Conservation (phyloP, 805 yeast species). For the Ogataea salicorniae region DNA sequence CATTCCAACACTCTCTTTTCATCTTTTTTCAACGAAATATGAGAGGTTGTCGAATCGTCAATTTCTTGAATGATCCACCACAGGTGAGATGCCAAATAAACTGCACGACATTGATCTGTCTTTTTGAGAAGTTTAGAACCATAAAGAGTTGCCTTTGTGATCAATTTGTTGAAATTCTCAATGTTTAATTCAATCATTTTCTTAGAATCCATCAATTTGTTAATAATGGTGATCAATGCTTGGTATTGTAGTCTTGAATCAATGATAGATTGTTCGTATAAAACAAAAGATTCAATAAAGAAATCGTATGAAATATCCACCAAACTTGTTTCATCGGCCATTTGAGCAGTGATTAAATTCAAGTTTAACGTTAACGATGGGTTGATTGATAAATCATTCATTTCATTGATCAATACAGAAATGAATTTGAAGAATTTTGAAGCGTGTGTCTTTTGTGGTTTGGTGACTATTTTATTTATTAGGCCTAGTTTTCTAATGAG, state of each 20-base stretch:
- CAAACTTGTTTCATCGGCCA: conserved; percentile 72
- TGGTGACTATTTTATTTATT: conserved; percentile 19
- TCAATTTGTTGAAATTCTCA: conserved; percentile 76
- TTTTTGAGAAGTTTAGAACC: conserved; percentile 86
- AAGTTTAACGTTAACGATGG: conserved; percentile 37
- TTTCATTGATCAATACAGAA: conserved; percentile 63
- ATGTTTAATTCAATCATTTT: conserved; percentile 32
- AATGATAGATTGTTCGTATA: conserved; percentile 63
- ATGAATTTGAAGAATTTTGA: conserved; percentile 60
- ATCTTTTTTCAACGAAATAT: conserved; percentile 32
- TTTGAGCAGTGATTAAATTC: conserved; percentile 60
- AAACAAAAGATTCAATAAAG: conserved; percentile 79
- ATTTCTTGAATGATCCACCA: conserved; percentile 83
- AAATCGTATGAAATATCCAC: conserved; percentile 81
- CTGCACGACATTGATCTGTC: conserved; percentile 92
- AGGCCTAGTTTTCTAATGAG: conserved; percentile 47
- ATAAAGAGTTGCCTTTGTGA: conserved; percentile 79
- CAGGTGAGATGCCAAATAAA: conserved; percentile 79
- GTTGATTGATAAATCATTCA: conserved; percentile 38
- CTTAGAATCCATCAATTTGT: conserved; percentile 38
- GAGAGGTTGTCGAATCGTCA: conserved; percentile 20
- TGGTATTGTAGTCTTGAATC: conserved; percentile 48
- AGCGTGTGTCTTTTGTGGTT: conserved; percentile 17
- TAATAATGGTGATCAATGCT: conserved; percentile 41
- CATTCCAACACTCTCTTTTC: conserved; percentile 83